Percentiles rank a stretch among this genome's conserved stretches.
Conservation (phyloP, 1,284 basidiomycete species). For the Leucoagaricus sp. region DNA sequence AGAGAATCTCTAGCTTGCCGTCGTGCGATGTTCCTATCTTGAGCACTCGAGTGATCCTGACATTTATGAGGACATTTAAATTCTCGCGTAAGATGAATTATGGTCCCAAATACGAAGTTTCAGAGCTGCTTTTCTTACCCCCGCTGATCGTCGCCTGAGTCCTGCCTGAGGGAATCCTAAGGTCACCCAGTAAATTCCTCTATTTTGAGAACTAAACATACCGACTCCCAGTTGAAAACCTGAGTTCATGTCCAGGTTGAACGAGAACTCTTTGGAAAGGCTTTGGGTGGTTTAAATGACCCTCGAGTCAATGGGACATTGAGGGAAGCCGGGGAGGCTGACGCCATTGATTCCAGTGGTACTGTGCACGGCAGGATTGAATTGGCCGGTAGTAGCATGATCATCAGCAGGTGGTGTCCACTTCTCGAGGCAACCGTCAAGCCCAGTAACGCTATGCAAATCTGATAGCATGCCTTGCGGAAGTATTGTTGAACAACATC, state of each 20-base stretch:
- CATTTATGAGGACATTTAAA: constrained; percentile 37
- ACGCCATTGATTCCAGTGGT: constrained; percentile 26
- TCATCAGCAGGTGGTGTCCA: constrained; percentile 26
- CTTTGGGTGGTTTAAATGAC: constrained; percentile 28
- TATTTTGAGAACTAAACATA: constrained; percentile 10
- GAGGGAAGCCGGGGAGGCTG: constrained; percentile 28
- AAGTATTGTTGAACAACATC: constrained; percentile 24
- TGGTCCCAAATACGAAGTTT: constrained; percentile 34
- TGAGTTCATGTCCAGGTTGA: constrained; percentile 34
- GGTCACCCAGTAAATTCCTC: background rate
- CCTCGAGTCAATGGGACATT: constrained; percentile 25
- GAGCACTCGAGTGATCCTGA: constrained; percentile 29
- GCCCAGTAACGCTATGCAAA: background rate
- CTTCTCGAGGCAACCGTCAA: constrained; percentile 18
- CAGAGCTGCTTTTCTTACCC: constrained; percentile 29
- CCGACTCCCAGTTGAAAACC: constrained; percentile 37
- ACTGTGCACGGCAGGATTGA: constrained; percentile 28
- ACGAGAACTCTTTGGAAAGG: constrained; percentile 30
- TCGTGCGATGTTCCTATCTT: constrained; percentile 18
- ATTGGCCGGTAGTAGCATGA: constrained; percentile 29
- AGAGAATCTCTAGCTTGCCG: constrained; percentile 20
- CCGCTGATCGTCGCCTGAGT: constrained; percentile 24
- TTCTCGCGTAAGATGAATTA: constrained; percentile 29
- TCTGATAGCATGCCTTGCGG: constrained; percentile 12
- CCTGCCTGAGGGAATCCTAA: constrained; percentile 27